A percentile compares a stretch with the other conserved stretches of the same genome.
Conservation (phyloP, 805 yeast species). For the Komagataella populi region DNA sequence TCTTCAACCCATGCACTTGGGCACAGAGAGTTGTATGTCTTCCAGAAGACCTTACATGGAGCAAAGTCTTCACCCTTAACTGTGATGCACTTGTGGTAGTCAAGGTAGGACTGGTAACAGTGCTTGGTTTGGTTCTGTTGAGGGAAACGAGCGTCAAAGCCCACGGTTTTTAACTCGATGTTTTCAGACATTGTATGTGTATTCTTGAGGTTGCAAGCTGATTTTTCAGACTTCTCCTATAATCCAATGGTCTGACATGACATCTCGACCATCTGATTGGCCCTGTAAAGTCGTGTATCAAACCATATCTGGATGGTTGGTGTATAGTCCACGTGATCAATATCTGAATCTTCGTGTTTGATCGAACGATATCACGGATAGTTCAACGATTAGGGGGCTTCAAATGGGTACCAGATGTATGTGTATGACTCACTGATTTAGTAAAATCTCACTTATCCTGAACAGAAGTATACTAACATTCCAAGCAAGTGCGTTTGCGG, state of each 20-base stretch:
- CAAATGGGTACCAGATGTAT: not conserved
- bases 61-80: slow-evolving; percentile 97
- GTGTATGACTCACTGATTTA: not conserved
- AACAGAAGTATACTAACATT: not conserved
- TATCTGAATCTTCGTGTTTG: not conserved
- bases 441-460: not conserved
- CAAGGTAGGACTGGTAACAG: slow-evolving; percentile 97
- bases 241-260: not conserved
- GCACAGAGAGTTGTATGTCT: slow-evolving; percentile 77
- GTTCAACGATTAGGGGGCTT: not conserved
- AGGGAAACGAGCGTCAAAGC: slow-evolving; percentile 91
- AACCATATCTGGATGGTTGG: not conserved
- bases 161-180: slow-evolving; percentile 43
- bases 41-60: slow-evolving; percentile 92
- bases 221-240: not conserved
- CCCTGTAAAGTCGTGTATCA: not conserved
- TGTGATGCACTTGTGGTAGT: slow-evolving; percentile 93
- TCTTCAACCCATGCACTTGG: slow-evolving; percentile 76
- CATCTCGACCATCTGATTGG: not conserved
- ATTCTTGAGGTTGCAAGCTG: not conserved
- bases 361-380: not conserved
- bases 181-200: slow-evolving; percentile 21
- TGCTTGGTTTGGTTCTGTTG: slow-evolving; percentile 95
- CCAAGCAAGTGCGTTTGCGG: slow-evolving; percentile 19
- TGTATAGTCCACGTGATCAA: not conserved